A percentile compares a stretch with the other conserved stretches of the same genome.
These are phyloP conservation scores for Cryphonectria japonica DNA, from an alignment of 2,329 filamentous ascomycete genomes.

Conservation along the genomic window DNA sequence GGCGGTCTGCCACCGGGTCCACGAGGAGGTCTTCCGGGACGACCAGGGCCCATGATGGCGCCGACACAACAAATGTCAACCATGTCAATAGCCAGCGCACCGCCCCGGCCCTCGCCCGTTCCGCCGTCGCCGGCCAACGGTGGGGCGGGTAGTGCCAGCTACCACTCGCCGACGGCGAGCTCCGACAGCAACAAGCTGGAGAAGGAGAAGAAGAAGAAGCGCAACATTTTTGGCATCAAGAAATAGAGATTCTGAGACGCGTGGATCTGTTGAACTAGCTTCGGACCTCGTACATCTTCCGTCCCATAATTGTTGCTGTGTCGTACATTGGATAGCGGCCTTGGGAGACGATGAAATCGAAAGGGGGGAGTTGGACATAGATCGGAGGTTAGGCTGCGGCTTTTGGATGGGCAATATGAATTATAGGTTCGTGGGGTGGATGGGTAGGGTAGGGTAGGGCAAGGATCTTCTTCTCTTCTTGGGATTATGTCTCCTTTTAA, in stretches of 20 bases:
- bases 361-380: not conserved
- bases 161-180: conserved; percentile 32
- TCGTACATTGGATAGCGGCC: not conserved
- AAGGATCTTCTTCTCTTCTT: not conserved
- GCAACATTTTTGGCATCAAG: conserved; percentile 62
- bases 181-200: conserved; percentile 48
- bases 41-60: conserved; percentile 50
- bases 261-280: not conserved
- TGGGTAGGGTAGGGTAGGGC: not conserved
- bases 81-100: conserved; percentile 51
- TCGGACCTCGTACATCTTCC: not conserved
- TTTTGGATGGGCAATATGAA: not conserved
- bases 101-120: conserved; percentile 35
- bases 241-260: conserved; percentile 45
- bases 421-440: not conserved
- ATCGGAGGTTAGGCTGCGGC: not conserved
- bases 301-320: not conserved
- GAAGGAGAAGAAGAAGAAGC: conserved; percentile 69
- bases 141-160: conserved; percentile 36
- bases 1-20: conserved; percentile 35
- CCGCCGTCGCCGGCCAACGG: conserved; percentile 33
- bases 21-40: conserved; percentile 42
- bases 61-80: conserved; percentile 60
- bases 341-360: not conserved
- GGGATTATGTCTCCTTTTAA: not conserved